Base-by-base conservation (phyloP, 371 early-diverging fungal genomes). In the Mucor sp. region DNA sequence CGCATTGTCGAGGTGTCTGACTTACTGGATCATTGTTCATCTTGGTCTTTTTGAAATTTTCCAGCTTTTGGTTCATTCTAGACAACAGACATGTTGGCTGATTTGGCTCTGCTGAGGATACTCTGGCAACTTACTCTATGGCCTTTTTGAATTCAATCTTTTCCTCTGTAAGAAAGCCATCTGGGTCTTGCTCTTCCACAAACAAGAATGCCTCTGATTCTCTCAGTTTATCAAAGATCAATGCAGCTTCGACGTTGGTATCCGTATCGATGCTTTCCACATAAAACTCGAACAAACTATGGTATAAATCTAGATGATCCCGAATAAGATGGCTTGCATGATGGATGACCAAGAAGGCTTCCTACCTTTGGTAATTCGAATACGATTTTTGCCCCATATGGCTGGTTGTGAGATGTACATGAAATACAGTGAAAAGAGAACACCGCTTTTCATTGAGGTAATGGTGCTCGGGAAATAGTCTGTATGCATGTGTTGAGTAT, bases 301-400 rank as follows among this genome's bases (percentile, higher is more conserved):
- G 39, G 58, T 64, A 74, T 17, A 58, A 44, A 15, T 59, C 70
- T 74, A 65, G 0, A 9, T 53, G 15, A 11, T 23, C 19, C 4
- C 17, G 23, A 37, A 14, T 37, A 37, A 37, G 37, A 37, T 14
- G 37, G 37, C 37, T 37, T 48, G 48, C 8, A 23, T 27, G 35
- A 25, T 25, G n/a, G 15, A 39, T 32, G 8, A 28, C 1, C 19
- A 15, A 41, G 6, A 11, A 12, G 4, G 6, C 15, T 17, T 23
- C 21, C 65, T 74, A 70, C 74, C 66, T 47, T 23, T 50, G 6
- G 67, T 58, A 0, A 74, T 70, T 27, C 74, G 48, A n/a, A 74
- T 70, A 32, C 57, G 61, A 9, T 62, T 41, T 19, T 67, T 65
- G 5, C 68, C 68, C 74, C 74, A 74, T 21, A 68, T 21, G 14